These are phyloP conservation scores for Lyophyllum decastes DNA, from an alignment of 768 basidiomycete species.

Conservation along the genomic window DNA sequence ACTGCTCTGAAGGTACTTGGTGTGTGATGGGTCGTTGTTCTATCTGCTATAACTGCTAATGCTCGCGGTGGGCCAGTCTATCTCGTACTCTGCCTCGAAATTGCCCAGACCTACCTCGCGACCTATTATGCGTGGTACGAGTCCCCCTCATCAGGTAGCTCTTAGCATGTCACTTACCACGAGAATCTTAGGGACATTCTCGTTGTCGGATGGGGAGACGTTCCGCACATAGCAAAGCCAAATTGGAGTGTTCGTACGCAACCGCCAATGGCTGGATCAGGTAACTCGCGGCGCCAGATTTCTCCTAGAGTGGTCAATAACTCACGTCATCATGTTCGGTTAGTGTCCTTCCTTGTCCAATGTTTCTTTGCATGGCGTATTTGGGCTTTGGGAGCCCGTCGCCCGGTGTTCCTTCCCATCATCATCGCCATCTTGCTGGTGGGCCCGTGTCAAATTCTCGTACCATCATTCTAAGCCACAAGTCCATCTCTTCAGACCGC, in stretches of 20 bases:
- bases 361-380: neutral
- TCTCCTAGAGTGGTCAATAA: too few relatives aligned
- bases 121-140: neutral
- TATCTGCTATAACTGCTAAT: too few relatives aligned
- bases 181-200: neutral
- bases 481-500: neutral
- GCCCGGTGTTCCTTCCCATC: neutral
- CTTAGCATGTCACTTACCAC: neutral
- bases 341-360: neutral
- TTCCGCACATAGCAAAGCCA: neutral
- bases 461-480: neutral
- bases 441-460: neutral
- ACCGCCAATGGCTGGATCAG: neutral
- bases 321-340: neutral
- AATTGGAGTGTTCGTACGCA: neutral
- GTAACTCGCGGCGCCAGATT: too few relatives aligned
- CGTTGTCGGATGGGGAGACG: neutral
- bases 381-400: neutral
- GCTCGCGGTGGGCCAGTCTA: neutral
- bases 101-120: neutral
- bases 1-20: neutral
- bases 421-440: neutral
- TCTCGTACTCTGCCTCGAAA: neutral
- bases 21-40: neutral
- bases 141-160: neutral